Conservation (phyloP, 2,329 filamentous ascomycete genomes). For the Apiospora rasikravindrae region DNA sequence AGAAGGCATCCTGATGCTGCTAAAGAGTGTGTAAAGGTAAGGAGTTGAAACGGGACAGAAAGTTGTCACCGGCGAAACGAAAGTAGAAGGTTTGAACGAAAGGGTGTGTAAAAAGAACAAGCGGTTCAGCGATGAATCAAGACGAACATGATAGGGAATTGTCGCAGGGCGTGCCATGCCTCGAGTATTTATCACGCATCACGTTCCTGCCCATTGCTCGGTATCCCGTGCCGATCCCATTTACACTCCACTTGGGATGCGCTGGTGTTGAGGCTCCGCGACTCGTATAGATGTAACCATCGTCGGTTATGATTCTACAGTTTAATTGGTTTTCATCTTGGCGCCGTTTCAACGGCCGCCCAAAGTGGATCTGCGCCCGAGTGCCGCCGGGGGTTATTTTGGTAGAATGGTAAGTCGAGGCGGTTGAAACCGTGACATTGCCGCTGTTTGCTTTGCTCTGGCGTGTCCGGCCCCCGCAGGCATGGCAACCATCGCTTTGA, state of each 20-base stretch:
- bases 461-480: background rate
- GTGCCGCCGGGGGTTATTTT: background rate
- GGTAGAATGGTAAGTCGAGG: slow-evolving; percentile 2
- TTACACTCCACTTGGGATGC: background rate
- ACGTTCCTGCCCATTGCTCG: background rate
- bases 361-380: background rate
- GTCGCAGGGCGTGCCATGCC: background rate
- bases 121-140: slow-evolving; percentile 9
- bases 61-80: background rate
- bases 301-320: background rate
- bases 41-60: slow-evolving; percentile 3
- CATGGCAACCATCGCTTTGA: background rate
- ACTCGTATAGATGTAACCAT: slow-evolving; percentile 8
- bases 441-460: background rate
- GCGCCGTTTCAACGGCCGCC: background rate
- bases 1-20: slow-evolving; percentile 14
- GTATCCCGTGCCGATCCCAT: background rate
- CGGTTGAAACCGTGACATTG: background rate
- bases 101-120: background rate
- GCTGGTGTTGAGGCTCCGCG: background rate
- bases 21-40: background rate
- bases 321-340: background rate
- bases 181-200: background rate
- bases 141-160: background rate
- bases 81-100: background rate